Evolutionary conservation across 2,329 filamentous ascomycete species (phyloP), one percentile per base, ranked within the genome.

Genomic region (Colletotrichum caudatum): DNA sequence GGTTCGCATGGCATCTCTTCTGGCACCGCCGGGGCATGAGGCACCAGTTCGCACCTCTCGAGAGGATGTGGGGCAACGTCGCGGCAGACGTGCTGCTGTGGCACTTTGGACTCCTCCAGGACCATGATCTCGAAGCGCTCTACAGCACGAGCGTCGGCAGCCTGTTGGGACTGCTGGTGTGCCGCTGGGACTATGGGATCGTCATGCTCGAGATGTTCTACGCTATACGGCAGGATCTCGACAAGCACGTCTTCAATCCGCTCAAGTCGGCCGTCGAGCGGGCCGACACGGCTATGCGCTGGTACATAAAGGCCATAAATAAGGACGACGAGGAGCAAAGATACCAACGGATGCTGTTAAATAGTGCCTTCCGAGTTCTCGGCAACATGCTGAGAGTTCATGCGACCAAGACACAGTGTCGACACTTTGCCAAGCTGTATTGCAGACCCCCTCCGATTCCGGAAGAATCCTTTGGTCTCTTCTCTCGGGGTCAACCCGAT

Each of bases 1-100:
- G 61, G 20, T 64, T 53, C 5, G 50, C 61, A 5, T 64, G 61
- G 61, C 50, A 56, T 54, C 51, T 64, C 35, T 64, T 64, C 50
- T 64, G 48, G 37, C 23, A 44, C 23, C 35, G 44, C 35, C 33
- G 14, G 39, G 48, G 61, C 26, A 35, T 63, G 46, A n/a, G 61
- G 26, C 51, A 54, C 20, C 23, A 54, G 23, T 18, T 16, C 61
- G 61, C 51, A n/a, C 50, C 50, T 12, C 61, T 64, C 37, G 23
- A 56, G 39, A 64, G 51, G 50, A 64, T 64, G 61, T 54, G 61
- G 61, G 61, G 61, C 8, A 41, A 56, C 3, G 26, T 64, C 26
- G 50, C 39, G 6, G 61, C 50, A 29, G 61, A 64, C 39, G 35
- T 64, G 20, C 4, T 64, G 37, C 50, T 64, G 26, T 20, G 50